phyloP scores from a whole-genome alignment of 257 asterid species.

The Lantana camara region DNA sequence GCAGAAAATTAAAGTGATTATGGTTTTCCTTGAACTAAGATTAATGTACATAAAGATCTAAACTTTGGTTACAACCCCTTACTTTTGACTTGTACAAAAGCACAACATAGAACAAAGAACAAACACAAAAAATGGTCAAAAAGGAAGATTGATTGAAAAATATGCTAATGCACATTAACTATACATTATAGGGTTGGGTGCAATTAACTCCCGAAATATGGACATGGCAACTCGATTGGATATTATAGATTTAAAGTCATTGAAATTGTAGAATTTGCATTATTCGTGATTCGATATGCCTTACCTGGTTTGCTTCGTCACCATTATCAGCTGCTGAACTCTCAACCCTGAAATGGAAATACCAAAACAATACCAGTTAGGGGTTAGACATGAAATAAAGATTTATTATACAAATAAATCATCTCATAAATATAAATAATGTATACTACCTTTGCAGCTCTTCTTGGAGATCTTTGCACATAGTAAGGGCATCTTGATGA shows the following conservation, averaged over 20 bases:
- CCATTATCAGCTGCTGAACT: constrained; percentile 34
- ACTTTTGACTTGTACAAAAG: too few species aligned
- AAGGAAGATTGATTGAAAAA: too few species aligned
- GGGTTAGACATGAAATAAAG: constrained; percentile 3
- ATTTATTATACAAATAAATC: neutral
- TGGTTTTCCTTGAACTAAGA: neutral
- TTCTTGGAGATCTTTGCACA: constrained; percentile 76
- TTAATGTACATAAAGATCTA: too few species aligned
- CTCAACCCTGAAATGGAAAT: constrained; percentile 38
- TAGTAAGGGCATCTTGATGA: constrained; percentile 62
- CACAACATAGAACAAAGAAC: too few species aligned
- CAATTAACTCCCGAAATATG: too few species aligned
- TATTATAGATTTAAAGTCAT: too few species aligned
- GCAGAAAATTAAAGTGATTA: neutral
- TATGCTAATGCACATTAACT: too few species aligned
- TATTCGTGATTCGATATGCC: too few species aligned
- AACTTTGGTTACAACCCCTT: too few species aligned
- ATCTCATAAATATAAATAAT: neutral
- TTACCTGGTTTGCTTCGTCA: constrained; percentile 42
- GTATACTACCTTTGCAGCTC: constrained; percentile 66
- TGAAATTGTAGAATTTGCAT: too few species aligned
- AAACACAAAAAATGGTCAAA: neutral
- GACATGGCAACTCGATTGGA: too few species aligned
- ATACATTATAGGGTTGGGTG: too few species aligned
- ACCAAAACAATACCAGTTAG: neutral